Conservation (phyloP, 2,329 filamentous ascomycete species). For the Ophiostoma populinum region DNA sequence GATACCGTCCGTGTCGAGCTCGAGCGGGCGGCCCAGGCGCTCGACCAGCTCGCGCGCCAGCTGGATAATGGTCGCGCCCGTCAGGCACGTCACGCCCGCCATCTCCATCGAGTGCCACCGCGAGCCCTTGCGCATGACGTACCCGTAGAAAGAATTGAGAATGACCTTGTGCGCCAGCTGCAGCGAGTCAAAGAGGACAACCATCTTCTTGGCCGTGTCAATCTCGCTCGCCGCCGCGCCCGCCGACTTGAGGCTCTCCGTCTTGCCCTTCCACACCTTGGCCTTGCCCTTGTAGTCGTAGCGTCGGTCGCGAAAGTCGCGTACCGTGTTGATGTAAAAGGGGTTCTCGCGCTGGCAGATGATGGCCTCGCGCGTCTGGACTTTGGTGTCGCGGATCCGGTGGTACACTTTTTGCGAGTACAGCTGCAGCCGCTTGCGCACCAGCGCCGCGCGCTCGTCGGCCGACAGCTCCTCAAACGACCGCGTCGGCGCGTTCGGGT, state of each 20-base stretch:
- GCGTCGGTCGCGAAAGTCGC: conserved; percentile 86
- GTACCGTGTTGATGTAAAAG: conserved; percentile 94
- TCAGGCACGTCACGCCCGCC: conserved; percentile 95
- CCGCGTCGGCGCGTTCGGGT: conserved; percentile 20
- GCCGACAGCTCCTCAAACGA: conserved; percentile 64
- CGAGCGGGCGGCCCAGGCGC: conserved; percentile 76
- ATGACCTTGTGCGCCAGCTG: conserved; percentile 98
- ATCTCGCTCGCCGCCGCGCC: conserved; percentile 63
- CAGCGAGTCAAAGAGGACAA: conserved; percentile 83
- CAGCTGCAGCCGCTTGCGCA: conserved; percentile 75
- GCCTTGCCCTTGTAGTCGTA: conserved; percentile 98
- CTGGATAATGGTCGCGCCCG: conserved; percentile 91
- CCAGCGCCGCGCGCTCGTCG: conserved; percentile 65
- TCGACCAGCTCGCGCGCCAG: conserved; percentile 89
- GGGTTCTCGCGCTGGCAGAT: conserved; percentile 97
- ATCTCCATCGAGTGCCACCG: conserved; percentile 99
- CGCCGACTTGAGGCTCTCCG: conserved; percentile 65
- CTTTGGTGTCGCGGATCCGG: conserved; percentile 92
- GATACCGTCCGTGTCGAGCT: conserved; percentile 95
- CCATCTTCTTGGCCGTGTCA: conserved; percentile 97
- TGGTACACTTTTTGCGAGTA: conserved; percentile 99
- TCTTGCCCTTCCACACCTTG: conserved; percentile 97
- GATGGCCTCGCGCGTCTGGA: conserved; percentile 84
- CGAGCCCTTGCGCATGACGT: conserved; percentile 97
- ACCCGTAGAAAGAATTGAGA: conserved; percentile 96